Evolutionary conservation across 1,284 basidiomycete genomes (phyloP).

Genomic region (Wallemia hederae): DNA sequence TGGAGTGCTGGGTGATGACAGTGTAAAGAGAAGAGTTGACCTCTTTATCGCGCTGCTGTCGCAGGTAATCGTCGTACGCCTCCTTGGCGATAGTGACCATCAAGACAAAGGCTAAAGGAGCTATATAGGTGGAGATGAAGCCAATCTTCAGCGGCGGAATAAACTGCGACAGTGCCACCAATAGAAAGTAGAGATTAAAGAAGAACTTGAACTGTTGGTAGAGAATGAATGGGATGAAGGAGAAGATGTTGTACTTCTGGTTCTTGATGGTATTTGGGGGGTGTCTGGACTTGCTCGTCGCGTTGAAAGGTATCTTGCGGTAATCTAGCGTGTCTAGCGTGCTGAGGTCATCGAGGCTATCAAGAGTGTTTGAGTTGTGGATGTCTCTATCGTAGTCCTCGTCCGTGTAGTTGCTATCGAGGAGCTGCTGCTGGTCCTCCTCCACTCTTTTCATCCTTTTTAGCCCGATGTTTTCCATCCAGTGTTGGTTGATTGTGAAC

Average conservation of each 20-base stretch:
- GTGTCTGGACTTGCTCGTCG: slow-evolving; percentile 19
- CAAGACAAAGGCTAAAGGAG: slow-evolving; percentile 80
- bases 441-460: neutral
- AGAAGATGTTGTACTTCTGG: slow-evolving; percentile 86
- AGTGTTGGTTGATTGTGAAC: neutral
- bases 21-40: slow-evolving; percentile 82
- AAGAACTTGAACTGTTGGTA: slow-evolving; percentile 99
- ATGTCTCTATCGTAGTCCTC: neutral
- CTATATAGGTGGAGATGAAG: slow-evolving; percentile 85
- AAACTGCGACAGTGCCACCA: slow-evolving; percentile 87
- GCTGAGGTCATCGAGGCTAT: neutral
- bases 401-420: neutral
- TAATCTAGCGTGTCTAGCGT: slow-evolving; percentile 4
- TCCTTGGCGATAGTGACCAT: slow-evolving; percentile 94
- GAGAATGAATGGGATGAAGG: slow-evolving; percentile 82
- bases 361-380: neutral
- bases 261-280: slow-evolving; percentile 70
- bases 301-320: neutral
- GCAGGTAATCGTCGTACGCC: slow-evolving; percentile 88
- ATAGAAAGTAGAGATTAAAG: slow-evolving; percentile 95
- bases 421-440: neutral
- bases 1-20: slow-evolving; percentile 29
- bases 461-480: neutral
- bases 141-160: slow-evolving; percentile 88
- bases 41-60: slow-evolving; percentile 65